Evolutionary conservation across 2,329 filamentous ascomycete species (phyloP), one percentile per base, ranked within the genome.

Genomic region (Aspergillus clavatus): DNA sequence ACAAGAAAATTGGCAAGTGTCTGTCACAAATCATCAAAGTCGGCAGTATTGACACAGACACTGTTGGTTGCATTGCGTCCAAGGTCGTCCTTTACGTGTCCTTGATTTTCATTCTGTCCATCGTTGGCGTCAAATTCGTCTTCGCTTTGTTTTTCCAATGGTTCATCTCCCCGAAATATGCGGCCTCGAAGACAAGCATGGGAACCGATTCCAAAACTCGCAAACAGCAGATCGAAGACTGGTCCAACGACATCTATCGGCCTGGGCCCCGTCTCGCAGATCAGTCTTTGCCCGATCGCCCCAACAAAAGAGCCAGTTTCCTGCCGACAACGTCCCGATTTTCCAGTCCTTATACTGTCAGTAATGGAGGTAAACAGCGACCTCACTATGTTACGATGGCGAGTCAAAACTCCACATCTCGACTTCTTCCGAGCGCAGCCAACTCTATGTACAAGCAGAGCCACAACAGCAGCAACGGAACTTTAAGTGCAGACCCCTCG

Each of bases 11-110:
- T 40, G 90, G 87, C 10, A 81, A 89, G 63, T 98, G 93, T 67
- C 82, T 98, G 52, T 82, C 89, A 51, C 84, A 98, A 60, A 95
- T 94, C 53, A 89, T 95, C 78, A 95, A 91, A 67, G 93, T 98
- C 41, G 93, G 93, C 47, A 90, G 86, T 10, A 86, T 98, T 48
- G 94, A 98, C 61, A 97, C 93, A 0, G 90, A 95, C 58, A 95
- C 88, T 5, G 87, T 98, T 39, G 93, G 93, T 12, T 98, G 93
- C 72, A 98, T 98, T 65, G 93, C 93, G 2, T 95, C 91, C 53
- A 87, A 95, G 71, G 90, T 98, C 21, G 93, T 98, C 3, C 82
- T 98, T 35, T 98, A 98, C 63, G 84, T 95, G 42, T 94, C 91
- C 3, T 75, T 98, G 52, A 82, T 86, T 43, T 87, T 98, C 67